Base-by-base conservation (phyloP, 768 basidiomycete species). In the Megacollybia marginata region DNA sequence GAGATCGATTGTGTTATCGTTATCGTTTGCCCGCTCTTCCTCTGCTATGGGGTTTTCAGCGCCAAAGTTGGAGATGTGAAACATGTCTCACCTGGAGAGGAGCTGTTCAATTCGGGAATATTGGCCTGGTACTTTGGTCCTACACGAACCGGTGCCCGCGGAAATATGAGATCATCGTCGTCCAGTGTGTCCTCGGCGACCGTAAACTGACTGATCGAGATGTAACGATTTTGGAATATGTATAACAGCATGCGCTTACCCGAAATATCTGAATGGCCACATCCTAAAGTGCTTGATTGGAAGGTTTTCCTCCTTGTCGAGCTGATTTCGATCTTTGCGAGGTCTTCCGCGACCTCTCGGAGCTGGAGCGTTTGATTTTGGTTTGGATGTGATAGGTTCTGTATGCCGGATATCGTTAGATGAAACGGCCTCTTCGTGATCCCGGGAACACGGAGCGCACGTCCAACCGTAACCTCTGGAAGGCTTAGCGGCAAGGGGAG, bases 401-500 rank as follows among this genome's bases (percentile, higher is more conserved):
- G 67, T 66, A 55, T 79, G 79, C 36, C 85, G 82, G 44, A 80
- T 75, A 28, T 84, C 82, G 55, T 85, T 82, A 53, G 82, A 79
- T 60, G 88, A 85, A 44, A 92, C 86, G 61, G 88, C 82, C 58
- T 92, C 87, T 57, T 92, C 92, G 60, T 94, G 88, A 55, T 79
- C 79, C 48, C 82, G 79, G 10, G 92, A 88, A 65, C 94, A 98
- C 1, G 92, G 91, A 0, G 90, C 89, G 59, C 95, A 98, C 9
- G 92, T 92, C 95, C 95, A 98, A 18, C 90, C 92, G 68, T 97
- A 98, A 42, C 95, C 95, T 54, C 92, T 82, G 19, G 92, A 91
- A 12, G 95, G 95, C 65, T 97, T 97, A 2, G 87, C 86, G 15
- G 77, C 71, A 8, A 98, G 70, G 2, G 95, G 95, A 19, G 95